Conservation (phyloP, 2,329 filamentous ascomycete genomes). For the Cadophora sp. region DNA sequence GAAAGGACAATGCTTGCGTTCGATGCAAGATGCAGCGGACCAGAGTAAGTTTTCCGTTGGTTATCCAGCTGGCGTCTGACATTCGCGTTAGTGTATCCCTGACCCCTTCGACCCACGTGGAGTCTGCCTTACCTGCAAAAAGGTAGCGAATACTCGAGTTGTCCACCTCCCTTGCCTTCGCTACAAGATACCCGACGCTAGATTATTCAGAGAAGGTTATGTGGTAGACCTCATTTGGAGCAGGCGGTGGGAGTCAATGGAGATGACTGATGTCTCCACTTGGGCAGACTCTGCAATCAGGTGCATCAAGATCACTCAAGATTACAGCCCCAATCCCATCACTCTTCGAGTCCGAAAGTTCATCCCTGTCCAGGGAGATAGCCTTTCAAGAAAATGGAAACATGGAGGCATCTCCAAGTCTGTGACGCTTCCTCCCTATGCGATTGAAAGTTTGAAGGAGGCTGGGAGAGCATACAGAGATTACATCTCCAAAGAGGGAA, state of each 20-base stretch:
- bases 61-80: not conserved
- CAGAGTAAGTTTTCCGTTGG: not conserved
- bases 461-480: constrained; percentile 53
- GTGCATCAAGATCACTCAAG: constrained; percentile 59
- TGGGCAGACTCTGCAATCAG: constrained; percentile 62
- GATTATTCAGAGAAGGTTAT: constrained; percentile 43
- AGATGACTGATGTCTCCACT: constrained; percentile 60
- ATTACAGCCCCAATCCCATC: constrained; percentile 57
- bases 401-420: constrained; percentile 53
- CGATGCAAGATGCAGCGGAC: constrained; percentile 7
- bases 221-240: constrained; percentile 67
- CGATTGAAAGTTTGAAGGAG: constrained; percentile 61
- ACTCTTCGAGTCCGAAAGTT: constrained; percentile 61
- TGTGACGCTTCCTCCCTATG: constrained; percentile 59
- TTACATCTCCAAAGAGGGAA: constrained; percentile 58
- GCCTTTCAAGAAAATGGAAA: constrained; percentile 61
- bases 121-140: constrained; percentile 15
- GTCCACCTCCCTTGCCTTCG: constrained; percentile 16
- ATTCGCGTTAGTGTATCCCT: not conserved
- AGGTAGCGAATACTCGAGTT: constrained; percentile 5
- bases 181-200: constrained; percentile 4
- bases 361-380: constrained; percentile 61
- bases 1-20: constrained; percentile 8
- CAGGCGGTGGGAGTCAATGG: constrained; percentile 61
- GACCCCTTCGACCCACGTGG: constrained; percentile 13